Evolutionary conservation across 2,329 filamentous ascomycete species (phyloP).

Genomic region (Fusarium caatingaense): DNA sequence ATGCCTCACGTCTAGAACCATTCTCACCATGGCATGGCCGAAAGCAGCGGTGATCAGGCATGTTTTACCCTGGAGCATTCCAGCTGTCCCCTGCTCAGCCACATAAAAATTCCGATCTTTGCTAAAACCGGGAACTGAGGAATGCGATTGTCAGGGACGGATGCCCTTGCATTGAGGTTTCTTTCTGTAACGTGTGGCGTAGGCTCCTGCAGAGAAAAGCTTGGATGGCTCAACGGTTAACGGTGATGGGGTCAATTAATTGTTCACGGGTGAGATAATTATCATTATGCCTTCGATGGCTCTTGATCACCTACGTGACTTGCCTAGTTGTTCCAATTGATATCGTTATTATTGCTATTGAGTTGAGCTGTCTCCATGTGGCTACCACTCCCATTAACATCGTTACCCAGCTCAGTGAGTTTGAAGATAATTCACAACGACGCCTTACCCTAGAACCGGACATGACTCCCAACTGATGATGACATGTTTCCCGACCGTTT

Average conservation of each 20-base stretch:
- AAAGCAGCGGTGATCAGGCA: slow-evolving; percentile 2
- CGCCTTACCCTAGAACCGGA: background rate
- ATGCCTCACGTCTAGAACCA: slow-evolving; percentile 6
- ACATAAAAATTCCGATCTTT: slow-evolving; percentile 11
- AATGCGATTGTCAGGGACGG: slow-evolving; percentile 15
- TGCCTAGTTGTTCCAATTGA: too few species aligned
- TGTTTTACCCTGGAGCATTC: slow-evolving; percentile 20
- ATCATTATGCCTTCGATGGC: too few species aligned
- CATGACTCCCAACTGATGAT: background rate
- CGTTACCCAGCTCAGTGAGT: too few species aligned
- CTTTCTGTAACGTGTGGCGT: slow-evolving; percentile 13
- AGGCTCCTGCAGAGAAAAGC: background rate
- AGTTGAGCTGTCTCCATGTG: too few species aligned
- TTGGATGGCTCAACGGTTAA: slow-evolving; percentile 11
- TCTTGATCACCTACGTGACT: too few species aligned
- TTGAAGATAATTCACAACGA: background rate
- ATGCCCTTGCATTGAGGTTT: background rate
- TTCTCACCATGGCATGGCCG: background rate
- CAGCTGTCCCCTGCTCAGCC: slow-evolving; percentile 1
- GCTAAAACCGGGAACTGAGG: slow-evolving; percentile 1
- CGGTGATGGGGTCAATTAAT: background rate
- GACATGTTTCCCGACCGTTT: fast-evolving
- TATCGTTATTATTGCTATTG: too few species aligned
- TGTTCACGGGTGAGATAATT: background rate
- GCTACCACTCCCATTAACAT: background rate